Evolutionary conservation across 768 basidiomycete species (phyloP).

Genomic region (Lactarius quietus): DNA sequence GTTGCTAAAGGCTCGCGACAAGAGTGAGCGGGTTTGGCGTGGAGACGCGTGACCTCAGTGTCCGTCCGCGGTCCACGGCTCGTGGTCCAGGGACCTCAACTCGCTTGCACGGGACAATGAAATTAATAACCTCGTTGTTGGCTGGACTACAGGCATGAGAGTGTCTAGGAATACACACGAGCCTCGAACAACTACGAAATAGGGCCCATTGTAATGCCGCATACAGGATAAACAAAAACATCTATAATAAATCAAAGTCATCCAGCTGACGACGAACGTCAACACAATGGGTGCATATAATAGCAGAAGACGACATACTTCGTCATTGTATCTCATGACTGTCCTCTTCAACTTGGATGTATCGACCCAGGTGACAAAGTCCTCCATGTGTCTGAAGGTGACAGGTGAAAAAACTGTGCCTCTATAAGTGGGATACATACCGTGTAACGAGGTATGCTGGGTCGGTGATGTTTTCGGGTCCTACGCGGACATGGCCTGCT

Average conservation of each 20-base stretch:
- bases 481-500: constrained; percentile 97
- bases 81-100: background rate
- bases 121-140: background rate
- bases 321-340: constrained; percentile 94
- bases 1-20: background rate
- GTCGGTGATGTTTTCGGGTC: constrained; percentile 93
- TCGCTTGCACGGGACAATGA: background rate
- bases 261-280: constrained; percentile 60
- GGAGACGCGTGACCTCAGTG: background rate
- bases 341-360: constrained; percentile 95
- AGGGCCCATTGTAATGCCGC: background rate
- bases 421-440: constrained; percentile 37
- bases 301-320: constrained; percentile 46
- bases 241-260: constrained; percentile 85
- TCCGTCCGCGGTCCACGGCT: background rate
- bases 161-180: constrained; percentile 1
- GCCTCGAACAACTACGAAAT: background rate
- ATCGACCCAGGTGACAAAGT: constrained; percentile 99
- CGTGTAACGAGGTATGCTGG: constrained; percentile 94
- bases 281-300: constrained; percentile 15
- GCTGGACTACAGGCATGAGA: background rate
- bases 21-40: constrained; percentile 12
- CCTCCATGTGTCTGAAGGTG: constrained; percentile 82
- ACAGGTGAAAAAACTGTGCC: constrained; percentile 1
- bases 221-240: background rate